Base-by-base conservation (phyloP, 2,329 filamentous ascomycete species). In the Paecilomyces variotii region DNA sequence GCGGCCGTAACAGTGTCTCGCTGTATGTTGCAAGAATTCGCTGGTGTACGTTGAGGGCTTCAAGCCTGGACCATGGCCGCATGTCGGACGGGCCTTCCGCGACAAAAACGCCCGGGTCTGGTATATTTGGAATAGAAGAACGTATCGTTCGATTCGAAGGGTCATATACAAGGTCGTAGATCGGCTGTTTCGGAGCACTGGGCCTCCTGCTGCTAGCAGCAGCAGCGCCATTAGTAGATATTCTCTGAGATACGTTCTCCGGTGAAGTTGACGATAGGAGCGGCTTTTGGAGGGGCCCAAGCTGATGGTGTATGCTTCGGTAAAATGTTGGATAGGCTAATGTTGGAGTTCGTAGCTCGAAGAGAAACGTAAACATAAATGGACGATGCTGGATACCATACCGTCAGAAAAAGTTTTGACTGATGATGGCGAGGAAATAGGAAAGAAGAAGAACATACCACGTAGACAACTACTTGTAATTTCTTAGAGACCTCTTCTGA, bases 71-170 rank as follows among this genome's bases (percentile, higher is more conserved):
- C 82, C 80, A 85, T 2, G 68, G 59, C 5, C 59, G 50, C 39
- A 55, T 19, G 45, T 53, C 61, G 24, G 60, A 45, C 49, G 24
- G 11, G n/a, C 10, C 4, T 19, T 59, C 62, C 34, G 63, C 58
- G 49, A 56, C 10, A 69, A 67, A 10, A 72, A 69, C 4, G 71
- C 74, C 78, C 0, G 83, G 81, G 25, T 82, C 77, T 0, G 84
- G 83, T 56, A 87, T 87, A 62, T 86, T 85, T 5, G 85, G 84
- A 19, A 87, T 78, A n/a, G 79, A 84, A 24, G 83, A 82, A 59
- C 84, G 82, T 3, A 86, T 72, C 0, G 83, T 85, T 1, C 84
- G 69, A 32, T 80, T 81, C 5, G 75, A 72, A 1, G 84, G 83
- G 65, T 87, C 84, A 65, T 81, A 86, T 53, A 86, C 77, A 7